Base-by-base conservation (phyloP, 129 eudicot species). In the Solidago caesia region DNA sequence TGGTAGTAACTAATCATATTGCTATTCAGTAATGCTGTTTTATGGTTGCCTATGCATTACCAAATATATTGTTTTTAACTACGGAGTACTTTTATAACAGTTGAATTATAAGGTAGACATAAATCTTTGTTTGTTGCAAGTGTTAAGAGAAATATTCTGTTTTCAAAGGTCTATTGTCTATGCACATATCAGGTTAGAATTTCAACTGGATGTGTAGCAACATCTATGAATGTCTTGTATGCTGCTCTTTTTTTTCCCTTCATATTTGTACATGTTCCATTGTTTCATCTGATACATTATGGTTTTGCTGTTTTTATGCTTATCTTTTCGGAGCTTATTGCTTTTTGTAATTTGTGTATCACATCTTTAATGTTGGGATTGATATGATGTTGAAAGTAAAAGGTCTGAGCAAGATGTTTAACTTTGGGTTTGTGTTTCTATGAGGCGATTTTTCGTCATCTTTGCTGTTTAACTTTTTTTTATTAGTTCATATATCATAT, bases 311-410 rank as follows among this genome's bases (percentile, higher is more conserved):
- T 26, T 62, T 62, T 29, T 49, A 3, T 21, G 21, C n/a, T 61
- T 25, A 26, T 45, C n/a, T 43, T 51, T 56, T 10, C 1, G 21
- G 0, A 21, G 21, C 21, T 21, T 21, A 21, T 21, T 21, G 0
- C 21, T 7, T 12, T 59, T 8, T 26, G 49, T 56, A 6, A 2
- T 25, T 56, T 11, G 6, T 26, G 16, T 2, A n/a, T 48, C 4
- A 10, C 21, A 2, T 58, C 0, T 70, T 12, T 4, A 6, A 44
- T 70, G 49, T 48, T 44, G 77, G 81, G 86, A 82, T 67, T 89
- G 96, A 93, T 43, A 90, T 93, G 98, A 93, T 93, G 98, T 80
- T 15, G 5, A 8, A 78, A 83, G 98, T 88, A 88, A 93, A 93
- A 93, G 98, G 97, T 93, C 79, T 90, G 96, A 93, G 96, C 84